phyloP scores from a whole-genome alignment of 2,329 filamentous ascomycete genomes.

The Aureobasidium subglaciale region DNA sequence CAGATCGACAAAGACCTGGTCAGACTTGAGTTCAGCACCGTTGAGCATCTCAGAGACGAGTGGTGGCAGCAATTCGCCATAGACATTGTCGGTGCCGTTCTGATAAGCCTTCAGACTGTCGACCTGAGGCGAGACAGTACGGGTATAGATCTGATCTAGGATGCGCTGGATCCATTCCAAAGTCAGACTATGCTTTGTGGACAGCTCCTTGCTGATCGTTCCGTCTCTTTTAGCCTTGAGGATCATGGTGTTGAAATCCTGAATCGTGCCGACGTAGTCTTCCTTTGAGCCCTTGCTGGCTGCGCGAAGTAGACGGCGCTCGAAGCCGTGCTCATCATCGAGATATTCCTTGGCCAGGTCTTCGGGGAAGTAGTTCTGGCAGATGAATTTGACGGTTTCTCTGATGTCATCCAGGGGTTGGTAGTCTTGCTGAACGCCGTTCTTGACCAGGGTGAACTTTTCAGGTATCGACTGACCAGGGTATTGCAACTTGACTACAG shows the following conservation, averaged over 20 bases:
- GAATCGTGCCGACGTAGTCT: conserved; percentile 66
- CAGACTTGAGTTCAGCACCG: conserved; percentile 68
- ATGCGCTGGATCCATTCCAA: conserved; percentile 64
- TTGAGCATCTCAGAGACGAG: conserved; percentile 79
- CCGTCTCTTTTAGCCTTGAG: conserved; percentile 60
- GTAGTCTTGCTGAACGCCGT: conserved; percentile 60
- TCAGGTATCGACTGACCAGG: conserved; percentile 66
- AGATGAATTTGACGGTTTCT: conserved; percentile 51
- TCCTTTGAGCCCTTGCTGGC: conserved; percentile 54
- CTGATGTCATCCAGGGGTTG: conserved; percentile 56
- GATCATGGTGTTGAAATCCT: conserved; percentile 70
- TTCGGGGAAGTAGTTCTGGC: conserved; percentile 69
- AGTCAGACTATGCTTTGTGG: conserved; percentile 60
- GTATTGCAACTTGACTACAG: conserved; percentile 63
- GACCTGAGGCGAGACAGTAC: conserved; percentile 83
- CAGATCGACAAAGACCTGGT: conserved; percentile 85
- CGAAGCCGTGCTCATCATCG: conserved; percentile 65
- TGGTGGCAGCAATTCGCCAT: conserved; percentile 81
- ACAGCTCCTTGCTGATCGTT: conserved; percentile 64
- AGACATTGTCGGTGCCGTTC: conserved; percentile 86
- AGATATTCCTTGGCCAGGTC: conserved; percentile 61
- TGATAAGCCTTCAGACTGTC: conserved; percentile 78
- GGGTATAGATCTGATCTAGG: conserved; percentile 74
- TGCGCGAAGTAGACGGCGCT: conserved; percentile 69
- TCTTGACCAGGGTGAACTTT: conserved; percentile 58